Evolutionary conservation across 352 stramenopile species (phyloP), one percentile per base, ranked within the genome.

Genomic region (Phytophthora constricta): DNA sequence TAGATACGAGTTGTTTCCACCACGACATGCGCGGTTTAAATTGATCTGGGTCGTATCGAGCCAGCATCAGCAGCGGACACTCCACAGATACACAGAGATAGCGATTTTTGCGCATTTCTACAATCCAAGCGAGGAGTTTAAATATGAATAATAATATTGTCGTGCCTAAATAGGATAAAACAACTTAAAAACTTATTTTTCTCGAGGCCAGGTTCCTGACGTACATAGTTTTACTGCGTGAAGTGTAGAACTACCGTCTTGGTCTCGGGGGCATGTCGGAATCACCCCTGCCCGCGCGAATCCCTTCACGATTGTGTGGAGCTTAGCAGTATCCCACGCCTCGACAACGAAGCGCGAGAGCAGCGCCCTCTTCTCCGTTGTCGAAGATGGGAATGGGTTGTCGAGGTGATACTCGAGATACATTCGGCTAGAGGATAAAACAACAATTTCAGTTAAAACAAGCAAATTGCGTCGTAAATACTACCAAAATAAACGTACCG

Each of bases 111-210:
- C 39, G 0, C 58, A 56, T 66, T 8, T 65, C 48, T 5, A 31
- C 17, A 19, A 65, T 57, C 58, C 48, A 59, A 53, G 49, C 47
- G 1, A 65, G 20, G 17, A 65, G 34, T 45, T 37, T 52, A 54
- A 37, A 37, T 5, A 37, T 13, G 11, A 37, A 37, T 37, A 37
- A 13, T 37, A 37, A 11, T 37, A 37, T 37, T 37, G n/a, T n/a
- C n/a, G n/a, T n/a, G n/a, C n/a, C n/a, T n/a, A n/a, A n/a, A n/a
- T n/a, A 37, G 5, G 11, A 37, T 37, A 37, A n/a, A n/a, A 37
- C 5, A 37, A 13, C 11, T 11, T 37, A 37, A 37, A 37, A 37
- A 37, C 31, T 37, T 37, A 37, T 11, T 11, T 37, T 37, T 37
- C 31, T 37, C 31, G 5, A 37, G 31, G 11, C 31, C 5, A 37